A percentile compares a stretch with the other conserved stretches of the same genome.
These are phyloP conservation scores for Aspergillus sp. DNA, from an alignment of 2,329 filamentous ascomycete species.

Conservation along the genomic window DNA sequence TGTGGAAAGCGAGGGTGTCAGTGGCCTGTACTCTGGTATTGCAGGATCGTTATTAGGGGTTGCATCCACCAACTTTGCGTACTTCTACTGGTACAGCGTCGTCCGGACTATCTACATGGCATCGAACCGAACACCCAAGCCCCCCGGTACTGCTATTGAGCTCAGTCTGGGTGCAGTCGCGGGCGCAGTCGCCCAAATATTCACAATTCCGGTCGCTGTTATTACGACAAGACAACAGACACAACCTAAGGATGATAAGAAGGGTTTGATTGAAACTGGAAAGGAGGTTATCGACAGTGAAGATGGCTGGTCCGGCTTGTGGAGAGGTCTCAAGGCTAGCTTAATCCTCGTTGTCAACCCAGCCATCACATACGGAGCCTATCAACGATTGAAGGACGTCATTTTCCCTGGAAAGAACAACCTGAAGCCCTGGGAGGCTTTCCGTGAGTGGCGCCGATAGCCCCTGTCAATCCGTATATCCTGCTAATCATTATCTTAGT, in stretches of 20 bases:
- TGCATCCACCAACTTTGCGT: conserved; percentile 96
- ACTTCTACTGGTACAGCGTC: conserved; percentile 98
- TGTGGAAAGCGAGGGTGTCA: conserved; percentile 69
- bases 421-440: conserved; percentile 81
- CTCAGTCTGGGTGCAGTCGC: conserved; percentile 79
- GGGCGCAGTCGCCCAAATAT: conserved; percentile 86
- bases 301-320: conserved; percentile 82
- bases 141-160: conserved; percentile 76
- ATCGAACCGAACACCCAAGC: conserved; percentile 51
- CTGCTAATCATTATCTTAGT: conserved; percentile 48
- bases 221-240: conserved; percentile 96
- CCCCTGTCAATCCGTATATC: not conserved
- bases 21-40: conserved; percentile 85
- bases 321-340: conserved; percentile 93
- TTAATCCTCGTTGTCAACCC: conserved; percentile 94
- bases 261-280: conserved; percentile 81
- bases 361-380: conserved; percentile 95
- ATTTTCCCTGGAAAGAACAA: conserved; percentile 73
- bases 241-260: conserved; percentile 75
- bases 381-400: conserved; percentile 75
- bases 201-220: conserved; percentile 93
- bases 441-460: conserved; percentile 59
- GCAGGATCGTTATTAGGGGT: conserved; percentile 82
- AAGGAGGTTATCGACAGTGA: conserved; percentile 85
- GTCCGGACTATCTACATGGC: conserved; percentile 75